A percentile compares a stretch with the other conserved stretches of the same genome.
These are phyloP conservation scores for Nemophila menziesii DNA, from an alignment of 257 asterid genomes.

Conservation along the genomic window DNA sequence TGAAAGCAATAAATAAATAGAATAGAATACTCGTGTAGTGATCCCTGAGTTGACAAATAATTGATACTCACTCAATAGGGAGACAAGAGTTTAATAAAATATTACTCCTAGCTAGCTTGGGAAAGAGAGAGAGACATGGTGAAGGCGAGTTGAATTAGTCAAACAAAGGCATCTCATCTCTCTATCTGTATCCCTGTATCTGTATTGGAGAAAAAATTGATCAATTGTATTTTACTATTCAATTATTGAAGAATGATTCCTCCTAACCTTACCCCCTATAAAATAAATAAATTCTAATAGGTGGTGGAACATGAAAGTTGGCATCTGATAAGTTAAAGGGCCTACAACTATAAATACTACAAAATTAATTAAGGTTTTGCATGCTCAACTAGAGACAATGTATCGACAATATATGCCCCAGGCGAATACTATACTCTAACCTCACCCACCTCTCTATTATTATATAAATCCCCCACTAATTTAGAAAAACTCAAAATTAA, in stretches of 20 bases:
- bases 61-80: background rate
- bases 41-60: background rate
- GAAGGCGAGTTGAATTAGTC: slow-evolving; percentile 9
- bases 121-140: background rate
- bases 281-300: slow-evolving; percentile 9
- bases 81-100: background rate
- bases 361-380: slow-evolving; percentile 45
- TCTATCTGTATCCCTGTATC: too few species aligned
- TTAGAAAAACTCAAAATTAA: too few species aligned
- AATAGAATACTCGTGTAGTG: background rate
- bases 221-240: slow-evolving; percentile 4
- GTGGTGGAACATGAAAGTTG: slow-evolving; percentile 32
- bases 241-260: slow-evolving; percentile 27
- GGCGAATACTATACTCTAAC: too few species aligned
- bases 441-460: too few species aligned
- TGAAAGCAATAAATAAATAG: too few species aligned
- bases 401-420: slow-evolving; percentile 9
- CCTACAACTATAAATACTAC: slow-evolving; percentile 29
- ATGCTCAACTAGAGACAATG: slow-evolving; percentile 25
- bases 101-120: background rate
- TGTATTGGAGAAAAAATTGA: slow-evolving; percentile 6
- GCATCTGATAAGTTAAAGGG: slow-evolving; percentile 32
- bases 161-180: slow-evolving; percentile 7
- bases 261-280: background rate
- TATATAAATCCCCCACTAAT: too few species aligned